phyloP scores from a whole-genome alignment of 176 grass and related monocot genomes.

The Lolium perenne region DNA sequence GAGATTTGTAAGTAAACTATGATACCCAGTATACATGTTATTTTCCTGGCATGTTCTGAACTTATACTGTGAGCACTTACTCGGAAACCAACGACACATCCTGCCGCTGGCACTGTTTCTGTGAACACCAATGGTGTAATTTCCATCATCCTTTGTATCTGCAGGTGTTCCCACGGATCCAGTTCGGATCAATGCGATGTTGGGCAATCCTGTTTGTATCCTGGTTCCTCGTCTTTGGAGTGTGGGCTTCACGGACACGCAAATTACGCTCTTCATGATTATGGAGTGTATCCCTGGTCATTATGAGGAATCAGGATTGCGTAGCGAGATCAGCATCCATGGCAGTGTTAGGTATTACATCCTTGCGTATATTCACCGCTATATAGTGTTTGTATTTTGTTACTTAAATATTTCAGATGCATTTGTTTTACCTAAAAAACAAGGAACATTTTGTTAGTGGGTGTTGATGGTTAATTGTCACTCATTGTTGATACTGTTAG shows the following conservation, averaged over 20 bases:
- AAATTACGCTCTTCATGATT: slow-evolving; percentile 55
- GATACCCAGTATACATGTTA: not conserved
- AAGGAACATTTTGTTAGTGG: too few species aligned
- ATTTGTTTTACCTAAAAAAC: too few species aligned
- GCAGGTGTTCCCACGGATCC: slow-evolving; percentile 75
- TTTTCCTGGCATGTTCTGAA: slow-evolving; percentile 22
- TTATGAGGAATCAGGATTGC: not conserved
- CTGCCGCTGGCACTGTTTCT: not conserved
- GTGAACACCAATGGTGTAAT: not conserved
- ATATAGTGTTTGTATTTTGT: too few species aligned
- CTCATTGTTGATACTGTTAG: too few species aligned
- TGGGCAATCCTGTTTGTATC: slow-evolving; percentile 80
- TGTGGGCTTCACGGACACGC: slow-evolving; percentile 82
- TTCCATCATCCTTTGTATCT: not conserved
- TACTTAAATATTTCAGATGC: too few species aligned
- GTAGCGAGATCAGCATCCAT: not conserved
- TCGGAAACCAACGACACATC: not conserved
- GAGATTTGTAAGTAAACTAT: slow-evolving; percentile 87
- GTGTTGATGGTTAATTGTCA: too few species aligned
- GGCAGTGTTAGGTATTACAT: too few species aligned
- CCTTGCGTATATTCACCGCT: too few species aligned
- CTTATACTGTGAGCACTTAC: not conserved
- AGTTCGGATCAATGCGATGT: slow-evolving; percentile 67
- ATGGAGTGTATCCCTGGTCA: slow-evolving; percentile 14
- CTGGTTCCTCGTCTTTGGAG: slow-evolving; percentile 91